Evolutionary conservation across 768 basidiomycete genomes (phyloP), one percentile per base, ranked within the genome.

Genomic region (Lactarius hatsudake): DNA sequence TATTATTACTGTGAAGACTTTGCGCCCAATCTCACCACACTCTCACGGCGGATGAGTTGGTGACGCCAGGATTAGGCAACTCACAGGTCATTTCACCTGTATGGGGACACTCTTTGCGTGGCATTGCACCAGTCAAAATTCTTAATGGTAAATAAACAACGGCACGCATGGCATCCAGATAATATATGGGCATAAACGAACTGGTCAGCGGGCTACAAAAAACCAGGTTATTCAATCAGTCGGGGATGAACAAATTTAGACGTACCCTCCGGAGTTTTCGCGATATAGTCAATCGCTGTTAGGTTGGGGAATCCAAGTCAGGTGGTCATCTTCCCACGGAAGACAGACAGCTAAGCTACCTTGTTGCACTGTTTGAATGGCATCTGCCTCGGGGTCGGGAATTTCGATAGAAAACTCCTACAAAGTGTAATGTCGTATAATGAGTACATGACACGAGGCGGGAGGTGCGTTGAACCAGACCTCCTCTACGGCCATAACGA

Each of bases 401-500:
- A 99, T 99, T 79, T 98, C 97, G 75, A 99, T 96, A 34, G 86
- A 83, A 76, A 99, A 99, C 75, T 98, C 97, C 94, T 98, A 72
- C 42, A 62, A 54, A 17, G 8, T 38, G 38, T 20, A 17, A 32
- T 36, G 36, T 15, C n/a, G 26, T 62, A 61, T 45, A 20, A 63
- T 67, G 48, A 48, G 48, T 63, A 66, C 63, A 23, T 18, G 63
- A 26, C n/a, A 64, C 40, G 34, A 45, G 3, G 13, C 9, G 28
- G 20, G 1, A 45, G 53, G 23, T 45, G 12, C 30, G 56, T 23
- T 5, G 48, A 59, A 40, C 55, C 75, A 55, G 72, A 87, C 90
- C 86, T 95, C 97, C 80, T 99, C 97, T 72, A 99, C 90, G 48
- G 96, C 94, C 95, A 99, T 97, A 73, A 98, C 93, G 32, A 98